These are phyloP conservation scores for Mycena vulgaris DNA, from an alignment of 768 basidiomycete species.

Conservation along the genomic window DNA sequence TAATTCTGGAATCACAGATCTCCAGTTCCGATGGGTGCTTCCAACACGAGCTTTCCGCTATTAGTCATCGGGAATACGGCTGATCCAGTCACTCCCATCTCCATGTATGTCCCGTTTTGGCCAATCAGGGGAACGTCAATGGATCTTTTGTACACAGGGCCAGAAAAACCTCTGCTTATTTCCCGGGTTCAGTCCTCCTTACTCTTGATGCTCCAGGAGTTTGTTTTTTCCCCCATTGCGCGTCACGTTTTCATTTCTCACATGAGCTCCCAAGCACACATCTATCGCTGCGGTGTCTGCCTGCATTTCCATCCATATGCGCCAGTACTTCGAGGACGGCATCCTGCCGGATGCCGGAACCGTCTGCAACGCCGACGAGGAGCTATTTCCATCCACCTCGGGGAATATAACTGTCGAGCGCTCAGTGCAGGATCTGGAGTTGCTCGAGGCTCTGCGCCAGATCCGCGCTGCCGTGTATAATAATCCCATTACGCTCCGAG, in stretches of 20 bases:
- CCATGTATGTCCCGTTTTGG: slow-evolving; percentile 5
- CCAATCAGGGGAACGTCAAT: too few relatives aligned
- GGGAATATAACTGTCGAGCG: too few relatives aligned
- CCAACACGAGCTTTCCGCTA: slow-evolving; percentile 51
- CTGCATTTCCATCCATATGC: slow-evolving; percentile 45
- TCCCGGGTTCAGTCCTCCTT: not conserved
- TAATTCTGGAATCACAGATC: not conserved
- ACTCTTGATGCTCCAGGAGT: not conserved
- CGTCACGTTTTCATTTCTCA: too few relatives aligned
- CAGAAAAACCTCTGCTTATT: not conserved
- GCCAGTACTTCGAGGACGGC: slow-evolving; percentile 27
- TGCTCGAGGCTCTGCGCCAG: too few relatives aligned
- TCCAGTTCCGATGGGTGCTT: slow-evolving; percentile 45
- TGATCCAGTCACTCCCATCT: slow-evolving; percentile 34
- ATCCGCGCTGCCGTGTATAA: too few relatives aligned
- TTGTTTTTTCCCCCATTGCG: not conserved
- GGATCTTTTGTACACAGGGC: not conserved
- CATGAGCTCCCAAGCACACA: slow-evolving; percentile 45
- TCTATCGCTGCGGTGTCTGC: slow-evolving; percentile 51
- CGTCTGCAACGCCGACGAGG: slow-evolving; percentile 15
- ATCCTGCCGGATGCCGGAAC: slow-evolving; percentile 21
- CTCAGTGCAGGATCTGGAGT: too few relatives aligned
- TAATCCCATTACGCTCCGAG: too few relatives aligned
- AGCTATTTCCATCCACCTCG: slow-evolving; percentile 21
- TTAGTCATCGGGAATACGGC: slow-evolving; percentile 46